phyloP scores from a whole-genome alignment of 2,329 filamentous ascomycete species.

The Sclerotinia glacialis region DNA sequence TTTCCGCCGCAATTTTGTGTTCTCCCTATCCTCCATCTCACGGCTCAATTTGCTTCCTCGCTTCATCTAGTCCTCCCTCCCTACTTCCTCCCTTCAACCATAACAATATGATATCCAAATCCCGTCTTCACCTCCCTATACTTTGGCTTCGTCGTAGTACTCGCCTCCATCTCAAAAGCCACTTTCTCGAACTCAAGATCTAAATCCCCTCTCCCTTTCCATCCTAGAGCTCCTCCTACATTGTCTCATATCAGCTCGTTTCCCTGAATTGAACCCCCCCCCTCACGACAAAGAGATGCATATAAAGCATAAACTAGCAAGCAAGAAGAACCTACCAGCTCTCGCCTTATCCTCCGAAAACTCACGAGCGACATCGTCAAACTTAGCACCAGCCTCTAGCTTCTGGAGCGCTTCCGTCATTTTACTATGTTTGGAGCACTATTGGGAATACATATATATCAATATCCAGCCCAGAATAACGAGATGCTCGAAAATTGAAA shows the following conservation, averaged over 20 bases:
- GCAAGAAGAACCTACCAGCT: conserved; percentile 47
- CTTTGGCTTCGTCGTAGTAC: conserved; percentile 62
- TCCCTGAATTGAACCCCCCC: background rate
- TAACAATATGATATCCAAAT: conserved; percentile 78
- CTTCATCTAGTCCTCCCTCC: background rate
- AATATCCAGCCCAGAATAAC: background rate
- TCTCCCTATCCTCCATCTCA: background rate
- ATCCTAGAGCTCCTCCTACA: conserved; percentile 66
- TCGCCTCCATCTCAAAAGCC: conserved; percentile 66
- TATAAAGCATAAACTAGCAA: background rate
- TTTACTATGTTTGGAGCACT: conserved; percentile 74
- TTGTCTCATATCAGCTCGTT: background rate
- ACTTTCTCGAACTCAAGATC: conserved; percentile 69
- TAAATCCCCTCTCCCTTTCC: conserved; percentile 67
- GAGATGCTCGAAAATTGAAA: background rate
- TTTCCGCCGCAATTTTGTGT: background rate
- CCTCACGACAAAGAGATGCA: background rate
- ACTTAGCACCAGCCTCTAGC: conserved; percentile 63
- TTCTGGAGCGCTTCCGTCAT: conserved; percentile 74
- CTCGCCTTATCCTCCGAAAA: conserved; percentile 76
- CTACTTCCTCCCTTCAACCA: conserved; percentile 53
- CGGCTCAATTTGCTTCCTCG: background rate
- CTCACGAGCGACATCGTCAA: conserved; percentile 70
- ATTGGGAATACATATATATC: background rate
- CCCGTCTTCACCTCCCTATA: conserved; percentile 69